phyloP scores from a whole-genome alignment of 257 asterid genomes.

The Buddleja alternifolia region DNA sequence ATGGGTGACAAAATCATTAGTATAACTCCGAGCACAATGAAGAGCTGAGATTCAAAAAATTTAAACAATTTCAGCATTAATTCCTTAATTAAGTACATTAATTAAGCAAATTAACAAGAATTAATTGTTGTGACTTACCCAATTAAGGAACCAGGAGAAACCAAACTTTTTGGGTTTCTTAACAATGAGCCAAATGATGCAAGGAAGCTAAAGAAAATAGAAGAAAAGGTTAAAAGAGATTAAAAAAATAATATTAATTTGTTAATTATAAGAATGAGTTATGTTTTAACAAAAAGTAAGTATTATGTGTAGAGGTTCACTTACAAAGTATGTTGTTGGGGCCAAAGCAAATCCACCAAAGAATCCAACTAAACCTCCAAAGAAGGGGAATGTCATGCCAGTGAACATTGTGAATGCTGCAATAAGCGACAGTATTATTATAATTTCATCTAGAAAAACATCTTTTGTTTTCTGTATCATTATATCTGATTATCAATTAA shows the following conservation, averaged over 20 bases:
- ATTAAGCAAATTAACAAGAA: not conserved
- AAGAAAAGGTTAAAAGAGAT: not conserved
- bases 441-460: not conserved
- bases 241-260: not conserved
- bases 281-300: no score
- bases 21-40: slow-evolving; percentile 44
- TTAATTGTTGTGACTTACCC: slow-evolving; percentile 38
- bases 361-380: slow-evolving; percentile 63
- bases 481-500: no score
- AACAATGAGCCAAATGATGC: slow-evolving; percentile 61
- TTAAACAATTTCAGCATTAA: not conserved
- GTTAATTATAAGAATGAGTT: not conserved
- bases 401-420: slow-evolving; percentile 56
- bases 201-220: slow-evolving; percentile 45
- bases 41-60: slow-evolving; percentile 34
- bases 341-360: slow-evolving; percentile 66
- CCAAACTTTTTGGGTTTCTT: slow-evolving; percentile 42
- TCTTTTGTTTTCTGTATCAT: not conserved
- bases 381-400: slow-evolving; percentile 58
- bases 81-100: not conserved
- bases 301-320: not conserved
- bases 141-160: slow-evolving; percentile 53
- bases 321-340: slow-evolving; percentile 56
- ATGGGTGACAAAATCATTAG: slow-evolving; percentile 53
- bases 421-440: not conserved